A percentile compares a stretch with the other conserved stretches of the same genome.
Conservation (phyloP, 2,329 filamentous ascomycete species). For the Diplodia mutila region DNA sequence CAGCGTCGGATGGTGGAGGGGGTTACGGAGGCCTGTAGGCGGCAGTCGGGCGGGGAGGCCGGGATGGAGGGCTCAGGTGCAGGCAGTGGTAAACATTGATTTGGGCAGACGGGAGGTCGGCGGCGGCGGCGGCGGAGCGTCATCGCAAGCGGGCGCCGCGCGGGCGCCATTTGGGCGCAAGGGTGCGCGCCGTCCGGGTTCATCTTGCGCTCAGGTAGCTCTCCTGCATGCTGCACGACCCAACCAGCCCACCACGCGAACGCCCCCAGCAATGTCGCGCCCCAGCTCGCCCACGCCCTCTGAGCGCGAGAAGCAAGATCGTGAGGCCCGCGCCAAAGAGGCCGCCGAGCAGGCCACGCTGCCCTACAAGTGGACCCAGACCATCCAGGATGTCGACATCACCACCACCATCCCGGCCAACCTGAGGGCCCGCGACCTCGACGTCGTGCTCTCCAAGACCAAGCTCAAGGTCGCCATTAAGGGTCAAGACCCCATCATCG, state of each 20-base stretch:
- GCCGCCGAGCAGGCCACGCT: conserved; percentile 84
- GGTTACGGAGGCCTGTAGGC: not conserved
- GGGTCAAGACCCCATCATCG: conserved; percentile 82
- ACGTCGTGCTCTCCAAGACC: conserved; percentile 79
- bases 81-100: conserved; percentile 16
- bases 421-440: conserved; percentile 80
- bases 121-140: conserved; percentile 15
- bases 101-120: conserved; percentile 16
- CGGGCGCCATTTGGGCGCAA: conserved; percentile 8
- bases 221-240: conserved; percentile 7
- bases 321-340: conserved; percentile 70
- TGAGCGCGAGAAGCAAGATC: conserved; percentile 60
- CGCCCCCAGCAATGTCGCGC: conserved; percentile 34
- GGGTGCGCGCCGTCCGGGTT: not conserved
- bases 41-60: conserved; percentile 17
- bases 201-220: conserved; percentile 5
- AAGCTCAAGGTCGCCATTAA: conserved; percentile 81
- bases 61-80: conserved; percentile 9
- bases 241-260: conserved; percentile 8
- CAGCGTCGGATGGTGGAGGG: conserved; percentile 5
- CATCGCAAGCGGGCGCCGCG: conserved; percentile 19
- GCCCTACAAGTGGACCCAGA: conserved; percentile 97
- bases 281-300: conserved; percentile 53
- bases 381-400: conserved; percentile 84
- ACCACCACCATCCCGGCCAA: conserved; percentile 77